Conservation (phyloP, 139 green algal genomes). For the Eudorina sp. region DNA sequence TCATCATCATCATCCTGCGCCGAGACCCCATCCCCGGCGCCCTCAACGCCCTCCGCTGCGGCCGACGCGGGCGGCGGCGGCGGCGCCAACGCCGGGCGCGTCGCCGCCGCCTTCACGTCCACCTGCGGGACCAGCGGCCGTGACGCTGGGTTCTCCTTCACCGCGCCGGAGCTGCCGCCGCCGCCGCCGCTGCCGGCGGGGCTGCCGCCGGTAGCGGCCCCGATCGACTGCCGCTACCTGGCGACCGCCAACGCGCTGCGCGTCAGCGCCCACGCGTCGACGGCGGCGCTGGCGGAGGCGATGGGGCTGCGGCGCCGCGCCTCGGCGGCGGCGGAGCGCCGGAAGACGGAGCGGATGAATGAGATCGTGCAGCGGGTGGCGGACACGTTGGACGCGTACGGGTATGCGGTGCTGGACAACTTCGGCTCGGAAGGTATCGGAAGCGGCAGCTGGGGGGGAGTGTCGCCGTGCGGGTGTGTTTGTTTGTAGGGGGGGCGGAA, state of each 20-base stretch:
- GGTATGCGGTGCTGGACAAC: conserved; percentile 54
- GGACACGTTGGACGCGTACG: conserved; percentile 40
- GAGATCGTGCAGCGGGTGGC: conserved; percentile 43
- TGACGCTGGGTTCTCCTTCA: conserved; percentile 7
- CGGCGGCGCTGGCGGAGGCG: conserved; percentile 17
- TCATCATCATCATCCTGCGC: background rate
- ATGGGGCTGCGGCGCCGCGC: background rate
- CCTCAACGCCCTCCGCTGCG: background rate
- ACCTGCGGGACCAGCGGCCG: conserved; percentile 36
- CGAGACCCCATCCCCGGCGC: background rate
- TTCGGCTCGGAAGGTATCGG: conserved; percentile 41
- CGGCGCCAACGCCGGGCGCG: conserved; percentile 12
- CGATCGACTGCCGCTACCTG: conserved; percentile 47
- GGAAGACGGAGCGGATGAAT: background rate
- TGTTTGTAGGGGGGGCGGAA: no score
- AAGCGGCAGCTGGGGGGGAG: no score
- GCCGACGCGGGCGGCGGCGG: background rate
- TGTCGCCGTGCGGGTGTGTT: no score
- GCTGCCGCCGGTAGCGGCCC: background rate
- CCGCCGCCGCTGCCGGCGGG: conserved; percentile 24
- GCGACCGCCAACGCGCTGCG: conserved; percentile 34
- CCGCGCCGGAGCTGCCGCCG: background rate
- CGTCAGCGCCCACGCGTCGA: background rate
- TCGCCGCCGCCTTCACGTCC: conserved; percentile 4
- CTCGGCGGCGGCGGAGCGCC: background rate